Base-by-base conservation (phyloP, 1,284 basidiomycete species). In the Ganoderma lingzhi region DNA sequence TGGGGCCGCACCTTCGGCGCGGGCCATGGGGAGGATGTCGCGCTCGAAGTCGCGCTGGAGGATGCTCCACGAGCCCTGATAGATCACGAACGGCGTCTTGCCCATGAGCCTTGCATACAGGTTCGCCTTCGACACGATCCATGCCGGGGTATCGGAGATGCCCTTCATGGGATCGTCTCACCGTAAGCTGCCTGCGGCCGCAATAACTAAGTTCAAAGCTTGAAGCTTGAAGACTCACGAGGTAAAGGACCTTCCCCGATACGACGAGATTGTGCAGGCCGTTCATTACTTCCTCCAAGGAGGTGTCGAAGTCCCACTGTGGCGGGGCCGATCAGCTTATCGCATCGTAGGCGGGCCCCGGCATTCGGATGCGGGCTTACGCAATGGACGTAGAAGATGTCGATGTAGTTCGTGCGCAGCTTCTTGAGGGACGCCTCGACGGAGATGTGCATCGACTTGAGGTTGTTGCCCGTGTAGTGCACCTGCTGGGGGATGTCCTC, bases 21-120 rank as follows among this genome's bases (percentile, higher is more conserved):
- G 79, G 10, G 79, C 80, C 86, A 88, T 88, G 1, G 85, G 86
- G 41, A 88, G 80, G 63, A 88, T 86, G 8, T 88, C 87, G 6
- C 85, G 70, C 61, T 73, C 72, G 42, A 73, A 71, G 61, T 73
- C 70, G 62, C 72, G 72, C 65, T 71, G 68, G 78, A 85, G 77
- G n/a, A 86, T 79, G 68, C 80, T 86, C 86, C 87, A 88, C 32
- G 73, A 71, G n/a, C 87, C 87, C 73, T 88, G 86, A 72, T 88
- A 88, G 68, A 88, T 80, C 3, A 23, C 23, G 23, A 88, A 88
- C 1, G 84, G 86, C 0, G 84, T 83, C 74, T 85, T 82, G 15
- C 83, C 84, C 55, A 83, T 79, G 37, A 82, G 78, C 5, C 80
- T 71, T 15, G 76, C 77, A 59, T 79, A 79, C n/a, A 70, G 66